These are phyloP conservation scores for Kalmusia sp. DNA, from an alignment of 2,329 filamentous ascomycete species.

Conservation along the genomic window DNA sequence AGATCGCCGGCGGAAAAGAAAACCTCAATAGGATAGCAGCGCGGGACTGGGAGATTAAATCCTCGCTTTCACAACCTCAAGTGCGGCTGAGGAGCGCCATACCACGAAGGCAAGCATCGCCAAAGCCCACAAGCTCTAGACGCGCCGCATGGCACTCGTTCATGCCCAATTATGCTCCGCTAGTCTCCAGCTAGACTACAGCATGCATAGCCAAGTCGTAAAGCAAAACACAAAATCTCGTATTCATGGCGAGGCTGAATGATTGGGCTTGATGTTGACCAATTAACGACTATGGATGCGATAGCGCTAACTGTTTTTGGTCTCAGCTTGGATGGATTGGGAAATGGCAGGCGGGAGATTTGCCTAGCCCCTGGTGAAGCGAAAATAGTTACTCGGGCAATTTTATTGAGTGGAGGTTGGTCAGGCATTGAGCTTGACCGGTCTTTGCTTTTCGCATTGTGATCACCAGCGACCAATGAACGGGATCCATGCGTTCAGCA, in stretches of 20 bases:
- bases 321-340: not conserved
- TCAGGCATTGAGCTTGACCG: not conserved
- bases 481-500: too few relatives aligned
- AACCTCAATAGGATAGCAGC: not conserved
- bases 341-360: not conserved
- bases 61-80: not conserved
- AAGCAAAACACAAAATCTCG: not conserved
- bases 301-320: not conserved
- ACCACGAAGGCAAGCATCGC: not conserved
- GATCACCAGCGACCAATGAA: too few relatives aligned
- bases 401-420: too few relatives aligned
- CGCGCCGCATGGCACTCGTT: not conserved
- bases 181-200: not conserved
- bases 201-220: not conserved
- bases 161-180: not conserved
- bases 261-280: not conserved
- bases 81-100: not conserved
- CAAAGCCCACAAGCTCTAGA: not conserved
- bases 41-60: not conserved
- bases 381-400: not conserved
- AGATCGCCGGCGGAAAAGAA: too few relatives aligned
- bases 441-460: conserved; percentile 3
- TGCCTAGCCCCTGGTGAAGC: not conserved
- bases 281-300: not conserved
- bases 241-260: not conserved